These are phyloP conservation scores for Colletotrichum cordylinicola DNA, from an alignment of 2,329 filamentous ascomycete species.

Conservation along the genomic window DNA sequence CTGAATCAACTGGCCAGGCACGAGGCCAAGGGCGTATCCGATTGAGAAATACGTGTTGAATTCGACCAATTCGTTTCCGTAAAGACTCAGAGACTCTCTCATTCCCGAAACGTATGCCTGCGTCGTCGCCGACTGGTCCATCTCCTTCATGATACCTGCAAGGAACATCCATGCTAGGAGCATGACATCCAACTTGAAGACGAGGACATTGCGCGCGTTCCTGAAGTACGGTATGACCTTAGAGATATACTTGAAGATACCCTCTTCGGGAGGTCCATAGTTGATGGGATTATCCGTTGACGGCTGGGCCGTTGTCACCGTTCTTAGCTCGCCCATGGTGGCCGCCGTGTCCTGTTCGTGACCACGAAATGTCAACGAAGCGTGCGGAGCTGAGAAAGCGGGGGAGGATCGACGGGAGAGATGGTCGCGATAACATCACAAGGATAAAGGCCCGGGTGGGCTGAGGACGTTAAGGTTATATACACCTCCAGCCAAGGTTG, in stretches of 20 bases:
- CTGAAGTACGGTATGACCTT: conserved; percentile 31
- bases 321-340: not conserved
- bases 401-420: not conserved
- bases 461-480: not conserved
- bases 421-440: not conserved
- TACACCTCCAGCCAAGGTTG: not conserved
- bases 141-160: conserved; percentile 25
- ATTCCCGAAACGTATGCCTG: conserved; percentile 46
- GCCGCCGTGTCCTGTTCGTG: not conserved
- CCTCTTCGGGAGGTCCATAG: conserved; percentile 11
- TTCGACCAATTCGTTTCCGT: conserved; percentile 34
- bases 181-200: conserved; percentile 40
- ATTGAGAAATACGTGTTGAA: conserved; percentile 27
- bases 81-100: conserved; percentile 38
- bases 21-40: conserved; percentile 28
- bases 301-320: not conserved
- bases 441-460: not conserved
- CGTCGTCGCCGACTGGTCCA: conserved; percentile 42
- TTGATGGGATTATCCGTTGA: not conserved
- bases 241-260: conserved; percentile 21
- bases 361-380: not conserved
- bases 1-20: conserved; percentile 32
- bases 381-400: not conserved
- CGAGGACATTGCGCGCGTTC: conserved; percentile 35
- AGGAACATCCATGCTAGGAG: conserved; percentile 40